phyloP scores from a whole-genome alignment of 1,139 yeast species.

The Magnusiomyces starmeri region DNA sequence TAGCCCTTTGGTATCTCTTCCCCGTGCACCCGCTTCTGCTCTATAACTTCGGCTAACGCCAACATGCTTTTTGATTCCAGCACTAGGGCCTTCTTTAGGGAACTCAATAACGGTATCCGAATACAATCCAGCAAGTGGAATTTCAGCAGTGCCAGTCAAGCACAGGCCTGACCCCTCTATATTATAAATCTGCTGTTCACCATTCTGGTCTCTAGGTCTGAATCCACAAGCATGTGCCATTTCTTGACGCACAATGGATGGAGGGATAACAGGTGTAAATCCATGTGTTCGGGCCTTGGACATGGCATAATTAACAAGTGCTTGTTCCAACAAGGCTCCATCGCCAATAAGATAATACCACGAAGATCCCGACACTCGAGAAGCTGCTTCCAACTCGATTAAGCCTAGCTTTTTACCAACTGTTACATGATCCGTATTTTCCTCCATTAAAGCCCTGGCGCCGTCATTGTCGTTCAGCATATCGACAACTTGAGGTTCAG shows the following conservation, averaged over 20 bases:
- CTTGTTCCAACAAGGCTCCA: conserved; percentile 87
- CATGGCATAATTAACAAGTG: conserved; percentile 73
- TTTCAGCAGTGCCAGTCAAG: conserved; percentile 92
- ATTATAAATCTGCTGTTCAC: conserved; percentile 78
- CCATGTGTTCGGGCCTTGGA: conserved; percentile 59
- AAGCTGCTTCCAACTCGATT: conserved; percentile 63
- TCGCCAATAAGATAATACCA: conserved; percentile 84
- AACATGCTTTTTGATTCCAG: conserved; percentile 50
- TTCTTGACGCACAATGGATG: conserved; percentile 74
- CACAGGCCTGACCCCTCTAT: conserved; percentile 47
- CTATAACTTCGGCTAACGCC: conserved; percentile 86
- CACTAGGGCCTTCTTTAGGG: conserved; percentile 23
- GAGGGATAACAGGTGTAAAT: conserved; percentile 69
- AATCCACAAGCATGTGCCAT: conserved; percentile 88
- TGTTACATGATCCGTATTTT: conserved; percentile 50
- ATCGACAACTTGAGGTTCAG: conserved; percentile 37
- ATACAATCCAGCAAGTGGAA: conserved; percentile 74
- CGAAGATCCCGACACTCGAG: conserved; percentile 74
- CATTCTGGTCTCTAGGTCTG: conserved; percentile 83
- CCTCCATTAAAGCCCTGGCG: conserved; percentile 13
- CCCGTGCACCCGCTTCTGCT: conserved; percentile 97
- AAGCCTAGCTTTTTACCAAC: conserved; percentile 58
- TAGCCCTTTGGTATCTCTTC: conserved; percentile 84
- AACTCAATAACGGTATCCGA: conserved; percentile 40
- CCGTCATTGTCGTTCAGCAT: conserved; percentile 22